A percentile compares a stretch with the other conserved stretches of the same genome.
Conservation (phyloP, 2,329 filamentous ascomycete species). For the Parascedosporium putredinis region DNA sequence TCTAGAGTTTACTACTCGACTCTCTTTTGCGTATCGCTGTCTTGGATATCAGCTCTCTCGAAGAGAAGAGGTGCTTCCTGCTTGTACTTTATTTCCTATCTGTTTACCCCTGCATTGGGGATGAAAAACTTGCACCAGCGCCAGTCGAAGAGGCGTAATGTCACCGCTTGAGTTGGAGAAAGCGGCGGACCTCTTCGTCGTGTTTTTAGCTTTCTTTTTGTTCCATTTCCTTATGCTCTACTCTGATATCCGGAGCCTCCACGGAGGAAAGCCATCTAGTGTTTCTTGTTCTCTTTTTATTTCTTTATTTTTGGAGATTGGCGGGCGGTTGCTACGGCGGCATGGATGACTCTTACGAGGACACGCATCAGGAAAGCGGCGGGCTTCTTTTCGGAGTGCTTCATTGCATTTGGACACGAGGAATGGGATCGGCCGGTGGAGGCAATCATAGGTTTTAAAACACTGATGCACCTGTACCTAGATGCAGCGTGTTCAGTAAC, state of each 20-base stretch:
- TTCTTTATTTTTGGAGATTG: not conserved
- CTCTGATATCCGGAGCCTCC: not conserved
- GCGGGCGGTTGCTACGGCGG: not conserved
- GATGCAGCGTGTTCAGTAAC: not conserved
- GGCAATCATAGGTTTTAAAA: not conserved
- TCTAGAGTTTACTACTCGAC: no score
- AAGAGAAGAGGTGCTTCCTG: not conserved
- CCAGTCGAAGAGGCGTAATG: no score
- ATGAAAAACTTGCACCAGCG: not conserved
- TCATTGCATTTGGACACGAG: not conserved
- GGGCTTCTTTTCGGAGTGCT: not conserved
- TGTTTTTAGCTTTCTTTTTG: no score
- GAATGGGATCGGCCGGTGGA: not conserved
- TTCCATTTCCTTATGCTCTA: not conserved
- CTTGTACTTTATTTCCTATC: not conserved
- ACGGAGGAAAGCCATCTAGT: not conserved
- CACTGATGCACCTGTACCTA: not conserved
- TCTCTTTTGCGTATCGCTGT: not conserved
- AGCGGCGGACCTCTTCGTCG: not conserved
- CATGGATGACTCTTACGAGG: conserved; percentile 3
- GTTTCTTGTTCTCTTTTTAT: not conserved
- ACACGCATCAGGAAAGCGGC: not conserved
- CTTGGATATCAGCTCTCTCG: not conserved
- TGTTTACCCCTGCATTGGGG: not conserved
- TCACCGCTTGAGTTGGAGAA: no score